Evolutionary conservation across 176 grass and related monocot genomes (phyloP), one percentile per base, ranked within the genome.

Genomic region (Zoysia pacifica): DNA sequence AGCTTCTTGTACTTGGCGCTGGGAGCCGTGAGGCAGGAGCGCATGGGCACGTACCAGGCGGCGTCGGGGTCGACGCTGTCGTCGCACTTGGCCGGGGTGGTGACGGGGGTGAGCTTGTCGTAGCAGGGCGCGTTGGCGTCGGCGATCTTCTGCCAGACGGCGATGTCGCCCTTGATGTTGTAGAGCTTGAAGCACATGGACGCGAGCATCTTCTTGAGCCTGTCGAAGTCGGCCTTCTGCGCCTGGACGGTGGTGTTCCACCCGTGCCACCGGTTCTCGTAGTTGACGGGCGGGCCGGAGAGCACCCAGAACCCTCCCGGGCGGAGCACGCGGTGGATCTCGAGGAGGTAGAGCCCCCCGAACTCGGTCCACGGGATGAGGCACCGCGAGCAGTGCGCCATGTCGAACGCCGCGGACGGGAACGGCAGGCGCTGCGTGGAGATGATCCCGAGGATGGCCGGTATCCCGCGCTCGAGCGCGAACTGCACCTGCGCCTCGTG

Each of bases 401-500:
- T 93, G 87, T 97, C 94, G 81, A 97, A 93, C 36, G 91, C 87
- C 53, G 74, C 72, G 1, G 91, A 87, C 0, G 94, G 94, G 76
- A 97, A 90, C 18, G 91, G 94, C 28, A 97, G 85, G 51, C 94
- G 91, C 79, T 97, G 94, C 49, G 95, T 93, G 75, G 92, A 94
- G 43, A 97, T 94, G 84, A 97, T 94, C 56, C 91, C 94, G 42
- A 94, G 84, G 83, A 97, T 87, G 75, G 92, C 90, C 41, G 95
- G 95, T 87, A 97, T 94, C n/a, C 95, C 95, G 49, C 95, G 87
- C 82, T 97, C 95, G 1, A 97, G 95, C 63, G 95, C 95, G 89
- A 97, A 97, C 87, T 97, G 95, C 52, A 97, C 92, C 89, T 97
- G 95, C 9, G 95, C 95, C 92, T 97, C 95, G 75, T 97, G 95